These are phyloP conservation scores for Durusdinium trenchii DNA, from an alignment of 73 alveolate species.

Conservation along the genomic window DNA sequence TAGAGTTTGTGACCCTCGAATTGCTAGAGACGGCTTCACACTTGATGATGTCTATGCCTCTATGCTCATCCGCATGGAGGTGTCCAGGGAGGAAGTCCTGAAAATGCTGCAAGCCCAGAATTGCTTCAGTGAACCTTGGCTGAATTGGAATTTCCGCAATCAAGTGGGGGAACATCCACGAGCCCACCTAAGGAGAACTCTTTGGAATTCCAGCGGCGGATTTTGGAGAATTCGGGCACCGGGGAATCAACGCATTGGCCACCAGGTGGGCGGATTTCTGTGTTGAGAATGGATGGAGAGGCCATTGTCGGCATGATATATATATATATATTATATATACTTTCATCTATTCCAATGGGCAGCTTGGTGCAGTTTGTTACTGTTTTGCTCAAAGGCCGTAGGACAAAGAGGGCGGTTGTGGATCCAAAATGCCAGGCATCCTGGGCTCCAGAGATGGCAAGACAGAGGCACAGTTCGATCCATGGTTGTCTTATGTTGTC, in stretches of 20 bases:
- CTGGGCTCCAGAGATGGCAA: slow-evolving; percentile 46
- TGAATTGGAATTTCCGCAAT: neutral
- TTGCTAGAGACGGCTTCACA: too few species aligned
- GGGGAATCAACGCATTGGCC: slow-evolving; percentile 90
- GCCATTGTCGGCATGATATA: neutral
- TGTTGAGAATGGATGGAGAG: neutral
- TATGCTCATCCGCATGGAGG: too few species aligned
- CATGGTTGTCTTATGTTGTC: too few species aligned
- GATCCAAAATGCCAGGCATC: slow-evolving; percentile 2
- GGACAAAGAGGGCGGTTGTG: neutral
- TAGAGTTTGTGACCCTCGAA: too few species aligned
- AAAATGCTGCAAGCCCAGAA: slow-evolving; percentile 51
- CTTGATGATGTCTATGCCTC: too few species aligned
- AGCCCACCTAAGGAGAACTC: slow-evolving; percentile 12
- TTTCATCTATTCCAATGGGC: neutral
- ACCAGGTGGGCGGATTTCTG: slow-evolving; percentile 29
- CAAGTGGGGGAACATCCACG: neutral
- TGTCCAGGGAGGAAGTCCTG: slow-evolving; percentile 29
- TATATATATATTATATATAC: neutral
- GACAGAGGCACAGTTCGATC: neutral
- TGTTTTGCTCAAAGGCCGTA: neutral
- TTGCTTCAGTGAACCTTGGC: slow-evolving; percentile 40
- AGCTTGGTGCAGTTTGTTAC: neutral
- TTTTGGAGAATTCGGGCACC: slow-evolving; percentile 84
- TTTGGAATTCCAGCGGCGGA: slow-evolving; percentile 77